Base-by-base conservation (phyloP, 192 early-diverging fungal species). In the Backusella westeae region DNA sequence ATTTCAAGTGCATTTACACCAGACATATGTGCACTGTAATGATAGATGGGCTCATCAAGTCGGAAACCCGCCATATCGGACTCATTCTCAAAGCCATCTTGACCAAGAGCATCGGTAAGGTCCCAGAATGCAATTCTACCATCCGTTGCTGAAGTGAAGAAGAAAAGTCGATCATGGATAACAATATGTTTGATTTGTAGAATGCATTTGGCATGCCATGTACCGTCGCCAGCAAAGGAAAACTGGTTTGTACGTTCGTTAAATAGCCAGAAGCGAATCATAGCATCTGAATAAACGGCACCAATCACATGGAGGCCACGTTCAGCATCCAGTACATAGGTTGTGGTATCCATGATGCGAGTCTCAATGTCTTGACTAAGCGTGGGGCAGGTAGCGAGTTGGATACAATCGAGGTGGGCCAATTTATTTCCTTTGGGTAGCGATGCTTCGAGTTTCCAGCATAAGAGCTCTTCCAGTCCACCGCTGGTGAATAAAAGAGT, bases 311-410 rank as follows among this genome's bases (percentile, higher is more conserved):
- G 87, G 17, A 83, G 21, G 3, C 81, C 84, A 12, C 59, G 52
- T 17, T 29, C 34, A 10, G 52, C 36, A 71, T 75, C 42, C 23
- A 85, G 49, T 4, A 68, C 49, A 67, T 87, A 82, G 0, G 90
- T 84, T 4, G 86, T 81, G 1, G 91, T 81, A 69, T 90, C 93
- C 95, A 96, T 96, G 69, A 96, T 91, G 4, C 95, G 81, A 6
- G 89, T 90, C 69, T 93, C 92, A 39, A 82, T 77, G 10, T 82
- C 83, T n/a, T 86, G 83, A 77, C 88, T 77, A 44, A 75, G 35
- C 14, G 3, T 26, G 8, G 89, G 86, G 65, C 88, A 88, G 8
- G 34, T 34, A 1, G 85, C 80, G 71, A 83, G 71, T 73, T 87
- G 87, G 0, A 89, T 26, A 56, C 90, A 90, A 35, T 80, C 77